Evolutionary conservation across 805 yeast species (phyloP).

Genomic region (Candida hispaniensis): DNA sequence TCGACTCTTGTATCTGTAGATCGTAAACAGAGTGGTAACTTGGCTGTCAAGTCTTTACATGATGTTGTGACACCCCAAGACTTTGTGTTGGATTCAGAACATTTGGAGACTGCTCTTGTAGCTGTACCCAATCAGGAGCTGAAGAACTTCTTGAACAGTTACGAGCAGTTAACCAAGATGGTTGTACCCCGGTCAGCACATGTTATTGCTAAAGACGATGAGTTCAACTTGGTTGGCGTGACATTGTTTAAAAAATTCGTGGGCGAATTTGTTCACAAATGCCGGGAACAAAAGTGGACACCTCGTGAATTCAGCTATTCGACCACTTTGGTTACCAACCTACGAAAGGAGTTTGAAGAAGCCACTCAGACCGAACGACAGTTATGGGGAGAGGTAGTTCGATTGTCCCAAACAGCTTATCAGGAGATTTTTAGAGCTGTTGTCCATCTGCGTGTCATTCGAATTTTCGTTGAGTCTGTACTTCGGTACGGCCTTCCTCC

Average conservation of each 20-base stretch:
- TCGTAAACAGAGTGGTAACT: slow-evolving; percentile 86
- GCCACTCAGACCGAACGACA: slow-evolving; percentile 67
- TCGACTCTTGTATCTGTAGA: slow-evolving; percentile 79
- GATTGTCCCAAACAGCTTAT: slow-evolving; percentile 83
- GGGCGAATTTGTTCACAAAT: slow-evolving; percentile 53
- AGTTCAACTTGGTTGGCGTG: slow-evolving; percentile 61
- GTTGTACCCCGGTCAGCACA: slow-evolving; percentile 89
- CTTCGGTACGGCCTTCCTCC: slow-evolving; percentile 97
- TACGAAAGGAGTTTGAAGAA: slow-evolving; percentile 68
- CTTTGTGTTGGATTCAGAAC: slow-evolving; percentile 77
- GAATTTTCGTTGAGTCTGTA: slow-evolving; percentile 86
- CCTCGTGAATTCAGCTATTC: slow-evolving; percentile 89
- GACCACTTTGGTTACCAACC: slow-evolving; percentile 57
- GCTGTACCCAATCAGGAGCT: slow-evolving; percentile 70
- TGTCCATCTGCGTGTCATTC: slow-evolving; percentile 80
- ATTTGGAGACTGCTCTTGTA: slow-evolving; percentile 71
- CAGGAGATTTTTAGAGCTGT: slow-evolving; percentile 74
- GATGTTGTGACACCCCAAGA: slow-evolving; percentile 76
- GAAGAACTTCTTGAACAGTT: slow-evolving; percentile 50
- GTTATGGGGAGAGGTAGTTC: slow-evolving; percentile 58
- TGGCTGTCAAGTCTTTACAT: slow-evolving; percentile 82
- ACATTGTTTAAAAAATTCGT: slow-evolving; percentile 77
- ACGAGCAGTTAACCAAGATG: slow-evolving; percentile 67
- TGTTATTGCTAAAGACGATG: slow-evolving; percentile 58
- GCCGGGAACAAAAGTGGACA: slow-evolving; percentile 79